Conservation (phyloP, 1,139 yeast species). For the Scheffersomyces lignicola region DNA sequence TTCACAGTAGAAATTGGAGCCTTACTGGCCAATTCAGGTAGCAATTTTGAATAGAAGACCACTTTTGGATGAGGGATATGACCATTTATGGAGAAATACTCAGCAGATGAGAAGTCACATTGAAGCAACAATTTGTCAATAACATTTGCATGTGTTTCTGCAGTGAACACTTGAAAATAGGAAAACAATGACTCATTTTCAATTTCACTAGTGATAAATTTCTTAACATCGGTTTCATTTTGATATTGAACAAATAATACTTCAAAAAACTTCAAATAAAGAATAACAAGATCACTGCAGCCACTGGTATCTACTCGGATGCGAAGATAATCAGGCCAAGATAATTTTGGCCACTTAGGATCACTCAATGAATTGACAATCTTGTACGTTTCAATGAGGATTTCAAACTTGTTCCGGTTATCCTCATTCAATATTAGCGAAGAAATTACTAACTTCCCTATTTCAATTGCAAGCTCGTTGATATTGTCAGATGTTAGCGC, state of each 20-base stretch:
- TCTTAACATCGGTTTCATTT: constrained; percentile 7
- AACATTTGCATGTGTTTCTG: constrained; percentile 3
- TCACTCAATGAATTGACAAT: constrained; percentile 31
- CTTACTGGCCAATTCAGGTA: constrained; percentile 1
- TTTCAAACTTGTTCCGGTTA: constrained; percentile 23
- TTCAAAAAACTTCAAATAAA: constrained; percentile 38
- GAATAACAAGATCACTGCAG: constrained; percentile 24
- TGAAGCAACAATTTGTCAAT: constrained; percentile 13
- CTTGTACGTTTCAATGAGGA: constrained; percentile 27
- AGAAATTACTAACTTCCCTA: constrained; percentile 4
- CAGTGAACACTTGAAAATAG: constrained; percentile 11
- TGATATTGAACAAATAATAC: constrained; percentile 7
- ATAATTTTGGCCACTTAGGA: constrained; percentile 36
- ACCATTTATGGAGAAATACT: constrained; percentile 25
- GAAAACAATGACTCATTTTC: constrained; percentile 5
- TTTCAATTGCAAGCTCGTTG: constrained; percentile 5
- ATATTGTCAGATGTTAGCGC: constrained; percentile 16
- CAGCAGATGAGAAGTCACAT: constrained; percentile 38
- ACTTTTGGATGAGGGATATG: constrained; percentile 22
- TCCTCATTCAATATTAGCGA: constrained; percentile 12
- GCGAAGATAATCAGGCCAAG: constrained; percentile 39
- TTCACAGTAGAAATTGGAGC: neutral
- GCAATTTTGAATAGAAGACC: constrained; percentile 16
- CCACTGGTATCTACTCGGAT: constrained; percentile 27
- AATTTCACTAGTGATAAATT: neutral